phyloP scores from a whole-genome alignment of 176 grass and related monocot genomes.

The Triticum urartu region DNA sequence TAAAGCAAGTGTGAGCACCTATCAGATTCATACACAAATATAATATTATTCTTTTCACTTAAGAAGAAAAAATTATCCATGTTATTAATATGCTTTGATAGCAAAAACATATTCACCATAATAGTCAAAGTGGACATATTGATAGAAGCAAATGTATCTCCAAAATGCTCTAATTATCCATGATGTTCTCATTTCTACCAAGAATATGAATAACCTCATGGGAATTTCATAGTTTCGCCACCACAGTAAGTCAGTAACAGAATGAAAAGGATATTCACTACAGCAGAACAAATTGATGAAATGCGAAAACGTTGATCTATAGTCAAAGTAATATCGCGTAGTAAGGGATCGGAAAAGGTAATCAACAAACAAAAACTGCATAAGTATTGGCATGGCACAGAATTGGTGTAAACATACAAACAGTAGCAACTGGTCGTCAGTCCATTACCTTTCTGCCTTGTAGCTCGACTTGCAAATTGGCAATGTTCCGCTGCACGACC shows the following conservation, averaged over 20 bases:
- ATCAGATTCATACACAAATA: neutral
- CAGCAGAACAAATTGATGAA: neutral
- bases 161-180: neutral
- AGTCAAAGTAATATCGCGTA: neutral
- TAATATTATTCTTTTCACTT: neutral
- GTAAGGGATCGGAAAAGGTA: neutral
- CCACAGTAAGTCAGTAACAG: neutral
- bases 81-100: neutral
- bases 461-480: slow-evolving; percentile 96
- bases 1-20: neutral
- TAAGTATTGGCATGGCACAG: neutral
- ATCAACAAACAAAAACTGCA: neutral
- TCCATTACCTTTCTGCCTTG: slow-evolving; percentile 89
- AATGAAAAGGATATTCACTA: neutral
- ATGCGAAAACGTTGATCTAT: neutral
- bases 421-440: neutral
- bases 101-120: neutral
- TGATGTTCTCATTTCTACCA: neutral
- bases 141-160: neutral
- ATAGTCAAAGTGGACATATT: neutral
- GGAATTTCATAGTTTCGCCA: neutral
- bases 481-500: slow-evolving; percentile 73
- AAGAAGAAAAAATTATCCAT: neutral
- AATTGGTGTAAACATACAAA: neutral
- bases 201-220: neutral